These are phyloP conservation scores for Rhododendron kiyosumense DNA, from an alignment of 148 eudicot species.

Conservation along the genomic window DNA sequence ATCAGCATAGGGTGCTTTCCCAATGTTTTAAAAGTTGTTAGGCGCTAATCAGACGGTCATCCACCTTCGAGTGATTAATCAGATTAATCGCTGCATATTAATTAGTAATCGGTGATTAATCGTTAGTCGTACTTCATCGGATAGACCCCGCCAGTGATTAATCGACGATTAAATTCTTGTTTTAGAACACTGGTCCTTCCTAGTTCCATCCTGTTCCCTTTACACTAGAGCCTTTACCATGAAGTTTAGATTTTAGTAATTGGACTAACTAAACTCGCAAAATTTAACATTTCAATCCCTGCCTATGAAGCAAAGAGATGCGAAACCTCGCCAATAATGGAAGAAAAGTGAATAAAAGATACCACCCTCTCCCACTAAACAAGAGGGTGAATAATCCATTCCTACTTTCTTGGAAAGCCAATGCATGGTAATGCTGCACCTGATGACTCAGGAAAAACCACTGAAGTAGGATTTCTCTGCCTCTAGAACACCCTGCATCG, in stretches of 20 bases:
- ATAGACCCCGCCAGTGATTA: no score
- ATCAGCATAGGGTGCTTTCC: no score
- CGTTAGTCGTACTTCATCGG: no score
- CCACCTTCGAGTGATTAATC: no score
- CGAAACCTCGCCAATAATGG: not conserved
- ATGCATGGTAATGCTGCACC: not conserved
- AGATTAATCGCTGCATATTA: no score
- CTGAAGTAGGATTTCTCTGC: conserved; percentile 25
- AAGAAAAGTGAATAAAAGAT: not conserved
- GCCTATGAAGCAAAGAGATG: not conserved
- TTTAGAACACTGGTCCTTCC: no score
- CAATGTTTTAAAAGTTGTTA: no score
- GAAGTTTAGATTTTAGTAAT: not conserved
- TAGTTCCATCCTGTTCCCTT: not conserved
- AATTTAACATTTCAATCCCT: not conserved
- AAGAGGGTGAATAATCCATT: not conserved
- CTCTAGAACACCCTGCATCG: conserved; percentile 43
- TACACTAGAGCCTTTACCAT: not conserved
- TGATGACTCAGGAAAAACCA: not conserved
- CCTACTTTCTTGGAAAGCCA: not conserved
- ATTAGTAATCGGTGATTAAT: no score
- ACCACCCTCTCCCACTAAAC: not conserved
- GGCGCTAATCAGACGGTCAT: no score
- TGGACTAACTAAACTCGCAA: not conserved
- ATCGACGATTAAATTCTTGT: no score